phyloP scores from a whole-genome alignment of 345 rosid genomes.

The Trapa bicornis region DNA sequence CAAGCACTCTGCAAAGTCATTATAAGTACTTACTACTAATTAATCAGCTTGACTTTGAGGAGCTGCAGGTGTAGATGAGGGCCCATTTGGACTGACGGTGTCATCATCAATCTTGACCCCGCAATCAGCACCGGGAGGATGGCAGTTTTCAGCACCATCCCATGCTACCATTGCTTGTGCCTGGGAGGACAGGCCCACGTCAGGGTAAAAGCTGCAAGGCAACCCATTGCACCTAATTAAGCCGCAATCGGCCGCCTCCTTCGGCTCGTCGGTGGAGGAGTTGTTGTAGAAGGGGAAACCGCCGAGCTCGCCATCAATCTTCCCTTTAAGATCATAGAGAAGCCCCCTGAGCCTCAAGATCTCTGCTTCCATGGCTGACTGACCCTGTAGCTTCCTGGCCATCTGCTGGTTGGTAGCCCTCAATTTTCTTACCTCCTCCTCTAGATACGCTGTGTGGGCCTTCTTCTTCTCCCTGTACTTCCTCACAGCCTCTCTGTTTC shows the following conservation, averaged over 20 bases:
- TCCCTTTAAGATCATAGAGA: slow-evolving; percentile 35
- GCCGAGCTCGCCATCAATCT: slow-evolving; percentile 41
- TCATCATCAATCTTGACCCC: slow-evolving; percentile 12
- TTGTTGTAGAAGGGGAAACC: slow-evolving; percentile 32
- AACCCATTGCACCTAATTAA: slow-evolving; percentile 13
- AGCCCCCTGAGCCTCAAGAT: slow-evolving; percentile 34
- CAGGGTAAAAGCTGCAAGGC: slow-evolving; percentile 24
- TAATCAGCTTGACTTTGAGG: not conserved
- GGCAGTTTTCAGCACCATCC: slow-evolving; percentile 14
- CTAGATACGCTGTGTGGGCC: slow-evolving; percentile 55
- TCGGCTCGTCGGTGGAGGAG: slow-evolving; percentile 11
- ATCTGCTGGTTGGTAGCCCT: slow-evolving; percentile 33
- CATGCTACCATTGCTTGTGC: slow-evolving; percentile 4
- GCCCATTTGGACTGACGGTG: slow-evolving; percentile 9
- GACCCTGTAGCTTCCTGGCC: slow-evolving; percentile 35
- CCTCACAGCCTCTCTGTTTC: slow-evolving; percentile 68
- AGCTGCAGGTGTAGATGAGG: slow-evolving; percentile 7
- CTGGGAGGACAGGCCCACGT: slow-evolving; percentile 12
- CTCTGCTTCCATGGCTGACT: slow-evolving; percentile 46
- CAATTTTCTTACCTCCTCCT: slow-evolving; percentile 60
- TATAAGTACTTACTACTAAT: not conserved
- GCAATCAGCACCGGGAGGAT: slow-evolving; percentile 18
- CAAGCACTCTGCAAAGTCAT: not conserved
- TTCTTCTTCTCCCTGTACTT: slow-evolving; percentile 79
- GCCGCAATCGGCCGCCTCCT: slow-evolving; percentile 33